These are phyloP conservation scores for Gaertneriomyces semiglobifer DNA, from an alignment of 192 early-diverging fungal genomes.

Conservation along the genomic window DNA sequence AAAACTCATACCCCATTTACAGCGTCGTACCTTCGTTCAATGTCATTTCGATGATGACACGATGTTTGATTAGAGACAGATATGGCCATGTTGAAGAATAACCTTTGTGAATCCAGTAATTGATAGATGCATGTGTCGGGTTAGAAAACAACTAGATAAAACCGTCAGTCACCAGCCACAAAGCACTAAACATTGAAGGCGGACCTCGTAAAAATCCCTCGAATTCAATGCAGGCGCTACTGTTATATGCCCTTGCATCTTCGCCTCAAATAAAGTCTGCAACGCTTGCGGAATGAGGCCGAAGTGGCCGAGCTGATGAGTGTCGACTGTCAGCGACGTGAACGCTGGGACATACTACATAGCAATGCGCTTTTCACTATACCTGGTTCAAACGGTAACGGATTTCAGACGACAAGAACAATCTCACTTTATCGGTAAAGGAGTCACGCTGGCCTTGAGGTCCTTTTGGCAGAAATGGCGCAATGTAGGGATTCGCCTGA, in stretches of 20 bases:
- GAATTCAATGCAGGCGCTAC: slow-evolving; percentile 49
- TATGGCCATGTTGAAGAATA: slow-evolving; percentile 76
- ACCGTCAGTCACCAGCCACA: slow-evolving; percentile 46
- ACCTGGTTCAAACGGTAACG: slow-evolving; percentile 64
- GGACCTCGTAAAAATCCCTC: slow-evolving; percentile 16
- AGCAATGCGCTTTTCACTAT: slow-evolving; percentile 9
- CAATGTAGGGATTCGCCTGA: slow-evolving; percentile 66
- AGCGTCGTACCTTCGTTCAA: slow-evolving; percentile 43
- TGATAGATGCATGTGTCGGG: slow-evolving; percentile 60
- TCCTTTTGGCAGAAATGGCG: slow-evolving; percentile 62
- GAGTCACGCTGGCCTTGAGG: slow-evolving; percentile 20
- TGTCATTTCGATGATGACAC: slow-evolving; percentile 69
- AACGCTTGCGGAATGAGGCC: slow-evolving; percentile 59
- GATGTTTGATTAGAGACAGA: slow-evolving; percentile 60
- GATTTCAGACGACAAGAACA: slow-evolving; percentile 56
- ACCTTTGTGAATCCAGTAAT: slow-evolving; percentile 74
- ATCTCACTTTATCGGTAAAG: slow-evolving; percentile 42
- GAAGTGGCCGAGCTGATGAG: slow-evolving; percentile 40
- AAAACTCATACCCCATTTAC: no score
- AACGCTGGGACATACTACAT: background rate
- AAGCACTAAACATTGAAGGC: background rate
- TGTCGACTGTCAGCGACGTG: background rate
- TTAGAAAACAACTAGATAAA: slow-evolving; percentile 66
- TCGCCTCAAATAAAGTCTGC: slow-evolving; percentile 57
- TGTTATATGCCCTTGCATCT: slow-evolving; percentile 66